A percentile compares a stretch with the other conserved stretches of the same genome.
phyloP scores from a whole-genome alignment of 2,329 filamentous ascomycete genomes.

The Clonostachys solani region DNA sequence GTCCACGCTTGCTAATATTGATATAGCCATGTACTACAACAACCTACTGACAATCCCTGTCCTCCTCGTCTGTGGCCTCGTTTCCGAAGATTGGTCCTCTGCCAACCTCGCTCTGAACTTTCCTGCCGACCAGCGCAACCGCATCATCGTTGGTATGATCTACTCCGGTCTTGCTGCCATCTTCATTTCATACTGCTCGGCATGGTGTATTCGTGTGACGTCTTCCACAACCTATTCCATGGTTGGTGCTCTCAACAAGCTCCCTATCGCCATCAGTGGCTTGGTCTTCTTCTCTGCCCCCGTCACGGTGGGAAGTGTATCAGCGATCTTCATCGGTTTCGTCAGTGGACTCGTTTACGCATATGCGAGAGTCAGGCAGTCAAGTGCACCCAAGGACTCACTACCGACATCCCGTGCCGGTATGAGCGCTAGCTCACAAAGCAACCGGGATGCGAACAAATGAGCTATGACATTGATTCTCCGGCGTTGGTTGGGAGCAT shows the following conservation, averaged over 20 bases:
- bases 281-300: slow-evolving; percentile 94
- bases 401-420: slow-evolving; percentile 62
- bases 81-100: slow-evolving; percentile 89
- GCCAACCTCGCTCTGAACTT: slow-evolving; percentile 86
- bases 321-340: slow-evolving; percentile 88
- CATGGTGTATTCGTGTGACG: slow-evolving; percentile 97
- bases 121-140: slow-evolving; percentile 73
- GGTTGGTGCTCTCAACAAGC: slow-evolving; percentile 97
- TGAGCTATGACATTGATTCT: slow-evolving; percentile 7
- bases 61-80: slow-evolving; percentile 73
- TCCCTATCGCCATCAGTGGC: slow-evolving; percentile 88
- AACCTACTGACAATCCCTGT: slow-evolving; percentile 95
- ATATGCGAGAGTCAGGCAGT: slow-evolving; percentile 60
- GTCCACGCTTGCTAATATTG: slow-evolving; percentile 18
- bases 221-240: slow-evolving; percentile 98
- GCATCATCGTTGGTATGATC: slow-evolving; percentile 81
- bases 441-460: slow-evolving; percentile 76
- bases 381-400: slow-evolving; percentile 58
- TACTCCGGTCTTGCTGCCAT: slow-evolving; percentile 90
- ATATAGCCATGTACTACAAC: slow-evolving; percentile 98
- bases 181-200: slow-evolving; percentile 99
- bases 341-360: slow-evolving; percentile 89
- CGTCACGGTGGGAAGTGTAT: slow-evolving; percentile 86
- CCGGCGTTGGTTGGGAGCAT: background rate
- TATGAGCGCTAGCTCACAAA: slow-evolving; percentile 88